Conservation (phyloP, 306 rosid genomes). For the Rosa lucieae region DNA sequence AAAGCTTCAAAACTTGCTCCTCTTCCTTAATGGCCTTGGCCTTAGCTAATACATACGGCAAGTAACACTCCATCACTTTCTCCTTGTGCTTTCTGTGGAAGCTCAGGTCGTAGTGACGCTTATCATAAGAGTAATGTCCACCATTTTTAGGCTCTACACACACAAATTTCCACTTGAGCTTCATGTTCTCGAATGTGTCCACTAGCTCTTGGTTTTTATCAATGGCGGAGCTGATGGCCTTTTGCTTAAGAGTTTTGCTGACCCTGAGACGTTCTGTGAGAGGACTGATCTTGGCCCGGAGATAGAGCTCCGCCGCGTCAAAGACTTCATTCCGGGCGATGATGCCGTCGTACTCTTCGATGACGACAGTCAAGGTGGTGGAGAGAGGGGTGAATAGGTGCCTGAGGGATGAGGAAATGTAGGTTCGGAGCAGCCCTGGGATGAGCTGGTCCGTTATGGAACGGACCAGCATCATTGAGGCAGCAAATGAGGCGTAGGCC, state of each 20-base stretch:
- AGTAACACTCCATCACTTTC: constrained; percentile 22
- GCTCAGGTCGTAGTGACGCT: constrained; percentile 27
- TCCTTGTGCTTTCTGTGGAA: constrained; percentile 31
- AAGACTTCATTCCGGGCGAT: constrained; percentile 30
- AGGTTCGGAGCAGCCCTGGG: constrained; percentile 21
- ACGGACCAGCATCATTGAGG: constrained; percentile 37
- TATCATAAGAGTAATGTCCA: neutral
- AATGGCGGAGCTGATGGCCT: constrained; percentile 19
- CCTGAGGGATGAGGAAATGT: constrained; percentile 19
- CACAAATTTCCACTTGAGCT: constrained; percentile 25
- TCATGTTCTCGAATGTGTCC: constrained; percentile 20
- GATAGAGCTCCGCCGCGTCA: constrained; percentile 36
- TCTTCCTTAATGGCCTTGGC: constrained; percentile 22
- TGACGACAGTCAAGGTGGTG: constrained; percentile 27
- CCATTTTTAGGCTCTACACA: constrained; percentile 8
- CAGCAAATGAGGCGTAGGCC: constrained; percentile 41
- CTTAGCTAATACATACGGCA: constrained; percentile 25
- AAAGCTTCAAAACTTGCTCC: constrained; percentile 26
- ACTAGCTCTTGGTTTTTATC: constrained; percentile 16
- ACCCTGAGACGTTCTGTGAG: constrained; percentile 25
- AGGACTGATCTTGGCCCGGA: constrained; percentile 26
- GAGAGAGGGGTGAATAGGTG: constrained; percentile 33
- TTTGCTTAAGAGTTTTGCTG: constrained; percentile 26
- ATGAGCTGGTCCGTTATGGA: constrained; percentile 37
- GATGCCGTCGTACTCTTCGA: constrained; percentile 29